Percentiles rank a stretch among this genome's conserved stretches.
Conservation (phyloP, 2,329 filamentous ascomycete genomes). For the Coniochaeta sp. region DNA sequence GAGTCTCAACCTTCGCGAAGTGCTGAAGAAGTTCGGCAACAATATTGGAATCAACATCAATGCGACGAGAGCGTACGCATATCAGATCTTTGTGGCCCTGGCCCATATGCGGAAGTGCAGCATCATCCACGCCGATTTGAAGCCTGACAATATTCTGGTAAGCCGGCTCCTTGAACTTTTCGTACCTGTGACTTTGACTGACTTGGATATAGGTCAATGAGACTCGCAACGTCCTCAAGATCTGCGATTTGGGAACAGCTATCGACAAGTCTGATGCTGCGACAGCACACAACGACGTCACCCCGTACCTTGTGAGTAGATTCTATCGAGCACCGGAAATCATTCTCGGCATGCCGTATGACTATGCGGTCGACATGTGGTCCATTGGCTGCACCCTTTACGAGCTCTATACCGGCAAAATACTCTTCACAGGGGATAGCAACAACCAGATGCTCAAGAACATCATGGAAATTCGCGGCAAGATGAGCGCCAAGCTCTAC, state of each 20-base stretch:
- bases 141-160: slow-evolving; percentile 93
- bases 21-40: slow-evolving; percentile 91
- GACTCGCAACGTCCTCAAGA: slow-evolving; percentile 75
- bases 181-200: slow-evolving; percentile 8
- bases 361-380: slow-evolving; percentile 95
- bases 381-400: slow-evolving; percentile 95
- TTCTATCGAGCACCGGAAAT: slow-evolving; percentile 98
- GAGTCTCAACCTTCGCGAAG: slow-evolving; percentile 85
- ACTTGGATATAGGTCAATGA: slow-evolving; percentile 58
- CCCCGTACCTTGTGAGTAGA: slow-evolving; percentile 89
- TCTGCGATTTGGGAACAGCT: slow-evolving; percentile 95
- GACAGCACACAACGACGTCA: slow-evolving; percentile 72
- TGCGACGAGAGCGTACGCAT: slow-evolving; percentile 81
- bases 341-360: slow-evolving; percentile 92
- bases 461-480: slow-evolving; percentile 94
- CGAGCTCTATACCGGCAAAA: slow-evolving; percentile 95
- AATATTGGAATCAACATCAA: slow-evolving; percentile 86
- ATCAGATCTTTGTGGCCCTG: slow-evolving; percentile 88
- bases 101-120: slow-evolving; percentile 85
- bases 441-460: slow-evolving; percentile 98
- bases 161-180: slow-evolving; percentile 11
- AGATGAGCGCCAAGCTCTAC: slow-evolving; percentile 82
- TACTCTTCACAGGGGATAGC: slow-evolving; percentile 86
- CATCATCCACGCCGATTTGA: slow-evolving; percentile 91
- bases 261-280: slow-evolving; percentile 75